Conservation (phyloP, 2,329 filamentous ascomycete genomes). For the Aspergillus fructus region DNA sequence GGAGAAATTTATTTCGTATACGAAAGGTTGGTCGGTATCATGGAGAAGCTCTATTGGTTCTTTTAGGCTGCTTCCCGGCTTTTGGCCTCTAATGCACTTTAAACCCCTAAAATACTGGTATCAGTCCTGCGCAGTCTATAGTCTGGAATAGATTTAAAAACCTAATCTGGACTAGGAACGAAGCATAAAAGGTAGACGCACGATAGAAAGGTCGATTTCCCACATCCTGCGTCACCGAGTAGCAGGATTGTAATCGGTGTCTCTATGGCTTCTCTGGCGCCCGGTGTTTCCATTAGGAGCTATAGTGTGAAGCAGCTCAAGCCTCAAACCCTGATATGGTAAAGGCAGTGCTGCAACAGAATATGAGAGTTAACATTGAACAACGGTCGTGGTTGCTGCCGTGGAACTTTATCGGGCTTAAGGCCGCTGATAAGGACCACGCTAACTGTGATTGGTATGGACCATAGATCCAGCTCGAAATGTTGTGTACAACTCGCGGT, state of each 20-base stretch:
- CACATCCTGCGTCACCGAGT: constrained; percentile 59
- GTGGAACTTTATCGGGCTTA: not conserved
- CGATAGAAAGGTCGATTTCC: constrained; percentile 64
- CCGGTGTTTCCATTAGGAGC: constrained; percentile 11
- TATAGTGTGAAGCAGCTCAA: not conserved
- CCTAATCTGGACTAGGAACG: not conserved
- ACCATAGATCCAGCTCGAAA: not conserved
- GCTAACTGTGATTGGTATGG: not conserved
- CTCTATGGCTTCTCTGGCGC: constrained; percentile 5
- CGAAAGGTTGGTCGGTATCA: constrained; percentile 59
- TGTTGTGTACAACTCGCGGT: too few relatives aligned
- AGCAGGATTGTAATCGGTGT: constrained; percentile 49
- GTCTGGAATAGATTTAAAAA: not conserved
- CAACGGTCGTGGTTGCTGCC: not conserved
- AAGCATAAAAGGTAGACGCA: constrained; percentile 40
- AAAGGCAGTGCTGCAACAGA: not conserved
- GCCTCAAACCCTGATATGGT: not conserved
- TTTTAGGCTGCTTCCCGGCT: constrained; percentile 21
- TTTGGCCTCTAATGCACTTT: not conserved
- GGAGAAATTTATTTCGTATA: constrained; percentile 59
- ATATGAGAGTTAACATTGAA: not conserved
- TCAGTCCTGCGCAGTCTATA: not conserved
- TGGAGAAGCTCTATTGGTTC: constrained; percentile 46
- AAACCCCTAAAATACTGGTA: not conserved
- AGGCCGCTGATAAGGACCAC: not conserved